These are phyloP conservation scores for Aspergillus calidoustus DNA, from an alignment of 2,329 filamentous ascomycete species.

Conservation along the genomic window DNA sequence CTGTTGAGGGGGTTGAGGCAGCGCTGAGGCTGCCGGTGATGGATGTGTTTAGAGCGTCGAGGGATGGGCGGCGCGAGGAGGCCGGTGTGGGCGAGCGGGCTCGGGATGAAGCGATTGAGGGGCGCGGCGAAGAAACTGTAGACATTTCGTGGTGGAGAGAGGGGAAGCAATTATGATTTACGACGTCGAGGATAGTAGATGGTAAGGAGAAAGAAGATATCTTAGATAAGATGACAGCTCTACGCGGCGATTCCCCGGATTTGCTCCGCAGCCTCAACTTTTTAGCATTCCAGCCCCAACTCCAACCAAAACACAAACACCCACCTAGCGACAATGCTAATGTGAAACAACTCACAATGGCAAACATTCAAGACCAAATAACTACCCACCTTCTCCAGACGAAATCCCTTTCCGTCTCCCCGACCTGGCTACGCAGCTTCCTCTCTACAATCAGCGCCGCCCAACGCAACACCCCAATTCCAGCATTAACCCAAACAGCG, in stretches of 20 bases:
- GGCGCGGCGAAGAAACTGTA: slow-evolving; percentile 63
- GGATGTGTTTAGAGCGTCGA: slow-evolving; percentile 67
- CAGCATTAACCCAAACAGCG: slow-evolving; percentile 76
- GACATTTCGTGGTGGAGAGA: slow-evolving; percentile 52
- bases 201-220: slow-evolving; percentile 5
- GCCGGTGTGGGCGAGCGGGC: slow-evolving; percentile 66
- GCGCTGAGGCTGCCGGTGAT: slow-evolving; percentile 53
- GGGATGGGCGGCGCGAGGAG: slow-evolving; percentile 75
- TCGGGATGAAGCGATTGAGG: slow-evolving; percentile 61
- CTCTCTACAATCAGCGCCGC: slow-evolving; percentile 58
- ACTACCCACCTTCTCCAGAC: slow-evolving; percentile 59
- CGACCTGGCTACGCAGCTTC: slow-evolving; percentile 68
- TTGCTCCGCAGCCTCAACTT: slow-evolving; percentile 19
- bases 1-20: slow-evolving; percentile 40
- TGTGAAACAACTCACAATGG: slow-evolving; percentile 25
- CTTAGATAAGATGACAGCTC: slow-evolving; percentile 1
- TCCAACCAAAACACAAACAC: slow-evolving; percentile 3
- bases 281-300: neutral
- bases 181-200: neutral
- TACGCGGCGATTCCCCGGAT: slow-evolving; percentile 28
- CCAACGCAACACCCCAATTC: slow-evolving; percentile 63
- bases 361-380: slow-evolving; percentile 41
- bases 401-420: slow-evolving; percentile 60
- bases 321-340: neutral
- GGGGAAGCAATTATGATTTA: slow-evolving; percentile 21